phyloP scores from a whole-genome alignment of 176 grass and related monocot species.

The Thinopyrum elongatum region DNA sequence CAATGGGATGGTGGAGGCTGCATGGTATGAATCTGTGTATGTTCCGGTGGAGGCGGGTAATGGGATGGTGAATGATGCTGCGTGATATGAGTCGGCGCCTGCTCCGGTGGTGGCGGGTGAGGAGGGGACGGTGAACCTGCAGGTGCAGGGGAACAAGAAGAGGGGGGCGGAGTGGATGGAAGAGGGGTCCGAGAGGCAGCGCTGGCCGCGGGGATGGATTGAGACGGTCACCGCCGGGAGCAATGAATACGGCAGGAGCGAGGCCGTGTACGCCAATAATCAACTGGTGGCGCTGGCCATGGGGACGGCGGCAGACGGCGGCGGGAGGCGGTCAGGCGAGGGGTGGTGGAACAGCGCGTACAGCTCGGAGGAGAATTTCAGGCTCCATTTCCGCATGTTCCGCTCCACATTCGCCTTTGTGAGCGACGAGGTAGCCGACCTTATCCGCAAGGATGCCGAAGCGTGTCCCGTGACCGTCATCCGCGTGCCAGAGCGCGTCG shows the following conservation, averaged over 20 bases:
- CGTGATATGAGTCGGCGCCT: too few relatives aligned
- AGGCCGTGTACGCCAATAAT: too few relatives aligned
- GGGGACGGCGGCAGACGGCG: neutral
- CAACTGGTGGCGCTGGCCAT: neutral
- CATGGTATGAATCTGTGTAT: too few relatives aligned
- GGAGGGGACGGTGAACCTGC: too few relatives aligned
- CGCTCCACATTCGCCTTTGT: conserved; percentile 65
- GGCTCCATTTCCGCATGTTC: conserved; percentile 73
- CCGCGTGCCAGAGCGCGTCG: conserved; percentile 71
- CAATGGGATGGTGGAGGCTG: too few relatives aligned
- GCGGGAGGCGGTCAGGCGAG: conserved; percentile 58
- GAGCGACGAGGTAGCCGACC: conserved; percentile 53
- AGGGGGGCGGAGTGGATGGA: too few relatives aligned
- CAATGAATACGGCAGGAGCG: neutral
- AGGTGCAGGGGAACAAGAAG: too few relatives aligned
- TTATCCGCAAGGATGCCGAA: conserved; percentile 62
- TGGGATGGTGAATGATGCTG: too few relatives aligned
- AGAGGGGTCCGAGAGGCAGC: neutral
- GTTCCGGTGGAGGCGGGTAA: too few relatives aligned
- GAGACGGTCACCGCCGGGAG: neutral
- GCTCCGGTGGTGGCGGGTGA: too few relatives aligned
- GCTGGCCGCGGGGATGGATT: neutral
- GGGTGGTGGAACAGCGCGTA: conserved; percentile 82
- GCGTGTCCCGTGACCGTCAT: conserved; percentile 22
- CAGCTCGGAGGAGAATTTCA: conserved; percentile 58